Base-by-base conservation (phyloP, 192 early-diverging fungal genomes). In the Coemansia sp. region DNA sequence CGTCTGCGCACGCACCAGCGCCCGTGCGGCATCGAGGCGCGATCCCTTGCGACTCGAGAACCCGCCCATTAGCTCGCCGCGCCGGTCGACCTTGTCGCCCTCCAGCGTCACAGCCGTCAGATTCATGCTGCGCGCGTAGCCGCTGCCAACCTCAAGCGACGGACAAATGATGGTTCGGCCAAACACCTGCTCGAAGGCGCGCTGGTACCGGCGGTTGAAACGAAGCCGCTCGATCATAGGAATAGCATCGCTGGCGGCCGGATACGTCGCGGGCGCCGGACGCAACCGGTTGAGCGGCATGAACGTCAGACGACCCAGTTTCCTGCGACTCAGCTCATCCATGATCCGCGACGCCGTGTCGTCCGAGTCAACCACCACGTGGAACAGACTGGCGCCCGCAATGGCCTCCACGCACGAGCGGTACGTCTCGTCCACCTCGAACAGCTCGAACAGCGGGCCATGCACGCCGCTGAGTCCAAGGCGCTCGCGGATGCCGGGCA, bases 341-440 rank as follows among this genome's bases (percentile, higher is more conserved):
- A 99, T 68, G 13, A 98, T 71, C 22, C 64, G 71, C 12, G 92
- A 89, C 0, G 97, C 95, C 4, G 94, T 96, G n/a, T 85, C 85
- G 64, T 99, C 97, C 3, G 87, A 91, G 69, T 99, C 95, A 0
- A 99, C 95, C 16, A 99, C 97, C 16, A 99, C 88, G 71, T 98
- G 93, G 78, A 98, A 99, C 61, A 99, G 78, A 68, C 94, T 95
- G 38, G 68, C 38, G 8, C 94, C 94, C 10, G 91, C 93, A 56
- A 95, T 89, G 0, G 93, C 88, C 76, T 98, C 96, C 13, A 97
- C 95, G 9, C 95, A 94, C 6, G 91, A 89, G 71, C 87, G 83
- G 67, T 91, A 95, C 5, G 84, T 74, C 39, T 93, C 89, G 64
- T 96, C 92, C 2, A 95, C 90, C 32, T 93, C 88, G 79, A 99